Evolutionary conservation across 1,284 basidiomycete genomes (phyloP).

Genomic region (Austroboletus novae-zelandiae): DNA sequence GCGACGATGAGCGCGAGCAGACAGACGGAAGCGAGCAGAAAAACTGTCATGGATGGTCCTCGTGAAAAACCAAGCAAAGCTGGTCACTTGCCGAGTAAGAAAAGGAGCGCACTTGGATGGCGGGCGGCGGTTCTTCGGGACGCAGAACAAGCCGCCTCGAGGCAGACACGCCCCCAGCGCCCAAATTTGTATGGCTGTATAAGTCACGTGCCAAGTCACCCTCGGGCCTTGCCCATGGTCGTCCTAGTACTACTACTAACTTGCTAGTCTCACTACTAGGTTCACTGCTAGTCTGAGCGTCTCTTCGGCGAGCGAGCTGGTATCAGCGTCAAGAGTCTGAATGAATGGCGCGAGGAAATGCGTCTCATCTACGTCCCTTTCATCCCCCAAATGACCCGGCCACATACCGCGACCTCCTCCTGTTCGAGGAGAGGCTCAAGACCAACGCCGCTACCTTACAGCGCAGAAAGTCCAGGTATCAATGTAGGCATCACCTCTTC

Average conservation of each 20-base stretch:
- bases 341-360: conserved; percentile 36
- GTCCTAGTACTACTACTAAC: no score
- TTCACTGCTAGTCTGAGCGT: no score
- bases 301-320: no score
- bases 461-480: conserved; percentile 82
- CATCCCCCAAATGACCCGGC: conserved; percentile 47
- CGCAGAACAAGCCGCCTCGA: conserved; percentile 27
- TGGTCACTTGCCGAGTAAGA: background rate
- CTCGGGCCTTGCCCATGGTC: no score
- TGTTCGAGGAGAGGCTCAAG: conserved; percentile 96
- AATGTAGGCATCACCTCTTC: conserved; percentile 52
- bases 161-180: conserved; percentile 25
- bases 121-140: conserved; percentile 1
- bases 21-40: conserved; percentile 41
- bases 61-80: background rate
- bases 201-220: conserved; percentile 21
- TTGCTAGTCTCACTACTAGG: no score
- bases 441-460: conserved; percentile 84
- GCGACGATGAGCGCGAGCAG: conserved; percentile 47
- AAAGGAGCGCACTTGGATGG: background rate
- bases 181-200: conserved; percentile 18
- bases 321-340: background rate
- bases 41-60: conserved; percentile 36
- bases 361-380: conserved; percentile 30
- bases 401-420: conserved; percentile 85